Base-by-base conservation (phyloP, 1,139 yeast species). In the Zygosaccharomyces sapae region DNA sequence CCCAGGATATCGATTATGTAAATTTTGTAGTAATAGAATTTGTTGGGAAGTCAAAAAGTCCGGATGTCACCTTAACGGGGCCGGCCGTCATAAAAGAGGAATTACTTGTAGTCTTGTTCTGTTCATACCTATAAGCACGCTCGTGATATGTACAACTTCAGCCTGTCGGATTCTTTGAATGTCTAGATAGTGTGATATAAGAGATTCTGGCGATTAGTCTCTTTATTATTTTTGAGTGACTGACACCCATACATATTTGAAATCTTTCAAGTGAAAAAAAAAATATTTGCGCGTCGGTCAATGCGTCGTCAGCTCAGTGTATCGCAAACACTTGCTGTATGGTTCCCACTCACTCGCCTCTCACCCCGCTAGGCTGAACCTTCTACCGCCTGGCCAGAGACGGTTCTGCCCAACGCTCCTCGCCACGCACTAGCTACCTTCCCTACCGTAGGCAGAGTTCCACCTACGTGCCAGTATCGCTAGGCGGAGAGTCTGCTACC, bases 11-110 rank as follows among this genome's bases (percentile, higher is more conserved):
- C 40, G 29, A 19, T 37, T 37, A 37, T 37, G 24, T 37, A 37
- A 37, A 8, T 24, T 37, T 10, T 37, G 40, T 37, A 37, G 31
- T 37, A 37, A 37, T 37, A 37, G 40, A 37, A 37, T 37, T 30
- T 18, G 31, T 25, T 25, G 40, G 40, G 40, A 37, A 37, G 40
- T 37, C 22, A 13, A 33, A 16, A 13, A 12, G 16, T 16, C 16
- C 16, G 16, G 16, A 16, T 16, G 16, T 16, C 16, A 16, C 16
- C 16, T 16, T 16, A 16, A 16, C 16, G 16, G 16, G 16, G 16
- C 16, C 16, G 16, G 16, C 16, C 16, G 16, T 16, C 16, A 16
- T 16, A 16, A 16, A 16, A 16, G 16, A 16, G 16, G 16, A 16
- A 16, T 16, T 16, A 16, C 16, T 16, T 16, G 16, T 16, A 16